Evolutionary conservation across 208 protist species (phyloP), one percentile per base, ranked within the genome.

Genomic region (Crithidia mellificae): DNA sequence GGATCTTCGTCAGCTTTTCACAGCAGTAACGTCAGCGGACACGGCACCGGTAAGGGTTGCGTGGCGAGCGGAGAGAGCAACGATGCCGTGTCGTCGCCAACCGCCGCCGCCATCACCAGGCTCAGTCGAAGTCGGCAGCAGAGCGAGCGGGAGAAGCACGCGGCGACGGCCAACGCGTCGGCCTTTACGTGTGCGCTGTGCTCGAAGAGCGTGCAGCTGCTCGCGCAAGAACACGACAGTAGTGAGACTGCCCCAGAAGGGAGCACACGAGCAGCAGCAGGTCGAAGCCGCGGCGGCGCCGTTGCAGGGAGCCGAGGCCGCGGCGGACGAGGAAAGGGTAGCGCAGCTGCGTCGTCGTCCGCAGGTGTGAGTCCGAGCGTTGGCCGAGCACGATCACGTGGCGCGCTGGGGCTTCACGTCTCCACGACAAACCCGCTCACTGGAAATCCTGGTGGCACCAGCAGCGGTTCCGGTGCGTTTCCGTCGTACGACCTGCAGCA

Each of bases 131-230:
- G 24, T 49, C 43, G 46, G 43, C 66, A 39, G 29, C 32, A 27
- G 55, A 44, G 30, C 41, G 49, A n/a, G 54, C 61, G 12, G 43
- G 44, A 34, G 19, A 39, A 59, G 44, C 24, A 46, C 20, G 39
- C 52, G 9, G 39, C 32, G 24, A 15, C 17, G 7, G 34, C 11
- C 6, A 39, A 38, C 24, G 27, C 38, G 19, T 22, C 63, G 0
- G 38, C 38, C 0, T 25, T n/a, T n/a, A 41, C 58, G 22, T 84
- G 78, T 44, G 74, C 54, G 32, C 32, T 84, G 44, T 84, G 78
- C 69, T 74, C 72, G 0, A 78, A 72, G 34, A 55, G 38, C 6
- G 77, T 82, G 38, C 51, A 74, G 1, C 25, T 77, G 52, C 43
- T 75, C 19, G 14, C 34, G 25, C 36, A 30, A 39, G 20, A 29